Base-by-base conservation (phyloP, 768 basidiomycete genomes). In the Serendipita sp. region DNA sequence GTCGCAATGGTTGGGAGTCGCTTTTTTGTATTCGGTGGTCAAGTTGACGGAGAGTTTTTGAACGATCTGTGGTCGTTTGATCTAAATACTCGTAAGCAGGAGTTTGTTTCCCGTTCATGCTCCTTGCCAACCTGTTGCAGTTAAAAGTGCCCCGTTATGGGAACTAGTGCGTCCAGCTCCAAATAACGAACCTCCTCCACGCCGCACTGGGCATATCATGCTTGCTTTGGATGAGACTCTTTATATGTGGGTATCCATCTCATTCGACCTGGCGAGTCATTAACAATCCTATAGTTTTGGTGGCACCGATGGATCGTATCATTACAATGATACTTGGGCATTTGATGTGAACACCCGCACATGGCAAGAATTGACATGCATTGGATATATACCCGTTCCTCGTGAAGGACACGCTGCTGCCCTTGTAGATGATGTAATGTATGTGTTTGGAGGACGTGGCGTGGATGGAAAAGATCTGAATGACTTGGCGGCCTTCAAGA, bases 251-350 rank as follows among this genome's bases (percentile, higher is more conserved):
- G 86, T 77, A 51, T 16, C 58, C 63, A 64, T n/a, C 61, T 64
- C 45, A 64, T 68, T 64, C 64, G 34, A 7, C 61, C 62, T 31
- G 14, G 41, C 63, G n/a, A 64, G 65, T 69, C 7, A 64, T 66
- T 68, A 17, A 60, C 63, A 5, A n/a, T 64, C 50, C 44, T 58
- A n/a, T 65, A 94, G 90, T 58, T 98, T 99, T 68, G 96, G 96
- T 33, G 96, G 96, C 51, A 99, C 96, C 13, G 96, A 99, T 70
- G 94, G 94, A n/a, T 84, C 86, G 70, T 98, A 88, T 73, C 96
- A 98, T 71, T 99, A 99, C 75, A 99, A 98, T 72, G 96, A 99
- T 71, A 97, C 93, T 4, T 99, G 96, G 96, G 79, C 84, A 1
- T 98, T 89, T 73, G 91, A 95, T 71, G 75, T 92, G 60, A 78